Percentiles rank a stretch among this genome's conserved stretches.
These are phyloP conservation scores for Russula sp. DNA, from an alignment of 768 basidiomycete genomes.

Conservation along the genomic window DNA sequence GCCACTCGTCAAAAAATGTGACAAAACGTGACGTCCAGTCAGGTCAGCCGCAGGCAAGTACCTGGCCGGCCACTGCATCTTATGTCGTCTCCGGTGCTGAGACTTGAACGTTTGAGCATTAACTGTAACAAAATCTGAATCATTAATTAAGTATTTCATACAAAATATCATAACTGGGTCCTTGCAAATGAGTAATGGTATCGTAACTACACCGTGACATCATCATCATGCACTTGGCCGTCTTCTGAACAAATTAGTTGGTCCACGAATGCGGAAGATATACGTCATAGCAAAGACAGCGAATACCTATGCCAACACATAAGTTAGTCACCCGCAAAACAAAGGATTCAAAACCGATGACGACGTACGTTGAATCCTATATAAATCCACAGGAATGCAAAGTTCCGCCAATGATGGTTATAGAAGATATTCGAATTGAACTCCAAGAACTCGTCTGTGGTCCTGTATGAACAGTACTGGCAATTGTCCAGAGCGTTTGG, in stretches of 20 bases:
- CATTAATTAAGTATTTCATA: not conserved
- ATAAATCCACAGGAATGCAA: slow-evolving; percentile 47
- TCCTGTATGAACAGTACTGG: slow-evolving; percentile 54
- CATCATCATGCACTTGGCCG: not conserved
- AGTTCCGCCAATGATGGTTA: slow-evolving; percentile 46
- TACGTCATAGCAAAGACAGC: slow-evolving; percentile 54
- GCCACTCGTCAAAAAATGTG: no score
- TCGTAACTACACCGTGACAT: not conserved
- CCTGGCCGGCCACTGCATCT: no score
- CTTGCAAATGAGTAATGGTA: not conserved
- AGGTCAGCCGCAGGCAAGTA: no score
- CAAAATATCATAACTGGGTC: not conserved
- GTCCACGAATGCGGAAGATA: slow-evolving; percentile 46
- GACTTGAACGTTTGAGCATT: no score
- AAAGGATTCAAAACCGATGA: not conserved
- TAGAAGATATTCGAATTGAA: slow-evolving; percentile 61
- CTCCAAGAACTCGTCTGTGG: slow-evolving; percentile 58
- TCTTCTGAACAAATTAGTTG: slow-evolving; percentile 29
- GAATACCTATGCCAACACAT: slow-evolving; percentile 39
- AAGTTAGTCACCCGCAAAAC: not conserved
- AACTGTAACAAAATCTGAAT: not conserved
- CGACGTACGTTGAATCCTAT: slow-evolving; percentile 45
- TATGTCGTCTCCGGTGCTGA: no score
- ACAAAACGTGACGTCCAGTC: no score
- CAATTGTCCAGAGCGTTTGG: slow-evolving; percentile 42